These are phyloP conservation scores for Veloporphyrellus conicus DNA, from an alignment of 1,284 basidiomycete genomes.

Conservation along the genomic window DNA sequence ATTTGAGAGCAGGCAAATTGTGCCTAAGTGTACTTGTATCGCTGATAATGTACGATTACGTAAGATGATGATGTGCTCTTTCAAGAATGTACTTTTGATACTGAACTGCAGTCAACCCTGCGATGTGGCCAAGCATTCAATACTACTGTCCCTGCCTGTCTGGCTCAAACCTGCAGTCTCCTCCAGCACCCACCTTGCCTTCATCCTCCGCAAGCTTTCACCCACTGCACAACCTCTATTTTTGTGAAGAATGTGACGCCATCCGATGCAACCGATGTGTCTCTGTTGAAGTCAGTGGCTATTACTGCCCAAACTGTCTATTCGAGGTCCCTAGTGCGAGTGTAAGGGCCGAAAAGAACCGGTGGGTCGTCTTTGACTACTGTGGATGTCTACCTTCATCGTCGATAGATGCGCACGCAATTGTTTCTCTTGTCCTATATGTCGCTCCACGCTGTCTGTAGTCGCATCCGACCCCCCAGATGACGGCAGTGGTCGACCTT, in stretches of 20 bases:
- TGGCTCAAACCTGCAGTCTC: constrained; percentile 47
- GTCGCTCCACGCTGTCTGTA: constrained; percentile 82
- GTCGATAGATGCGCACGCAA: constrained; percentile 85
- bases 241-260: constrained; percentile 97
- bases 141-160: constrained; percentile 73
- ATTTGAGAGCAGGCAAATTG: constrained; percentile 9
- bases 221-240: constrained; percentile 82
- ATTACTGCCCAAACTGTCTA: constrained; percentile 98
- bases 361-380: constrained; percentile 43
- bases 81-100: too few relatives aligned
- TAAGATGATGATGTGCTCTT: constrained; percentile 11
- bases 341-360: constrained; percentile 92
- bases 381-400: constrained; percentile 7
- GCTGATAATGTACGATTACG: constrained; percentile 10
- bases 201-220: constrained; percentile 78
- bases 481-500: constrained; percentile 48
- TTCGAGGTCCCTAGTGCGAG: constrained; percentile 98
- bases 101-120: neutral
- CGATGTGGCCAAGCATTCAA: constrained; percentile 40
- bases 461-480: constrained; percentile 83
- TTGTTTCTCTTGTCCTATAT: constrained; percentile 94
- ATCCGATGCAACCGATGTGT: constrained; percentile 92
- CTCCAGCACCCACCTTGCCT: constrained; percentile 69
- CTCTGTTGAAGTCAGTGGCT: constrained; percentile 87
- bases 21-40: too few relatives aligned